Base-by-base conservation (phyloP, 352 stramenopile genomes). In the Elongisporangium senticosum region DNA sequence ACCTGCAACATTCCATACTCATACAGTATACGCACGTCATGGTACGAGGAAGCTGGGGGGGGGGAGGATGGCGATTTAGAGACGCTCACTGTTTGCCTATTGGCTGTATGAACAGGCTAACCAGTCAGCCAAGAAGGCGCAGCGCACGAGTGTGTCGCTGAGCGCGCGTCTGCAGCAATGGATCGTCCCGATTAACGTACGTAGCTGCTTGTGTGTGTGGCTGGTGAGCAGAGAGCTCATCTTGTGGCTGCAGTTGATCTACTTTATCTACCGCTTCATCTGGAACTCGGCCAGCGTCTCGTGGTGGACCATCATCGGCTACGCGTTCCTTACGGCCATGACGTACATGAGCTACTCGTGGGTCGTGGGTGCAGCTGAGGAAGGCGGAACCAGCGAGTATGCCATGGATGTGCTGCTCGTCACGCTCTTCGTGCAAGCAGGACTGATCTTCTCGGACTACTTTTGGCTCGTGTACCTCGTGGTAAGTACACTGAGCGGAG, bases 331-430 rank as follows among this genome's bases (percentile, higher is more conserved):
- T 21, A 47, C 77, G 1, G 67, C 69, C 22, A 78, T 74, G 28
- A 92, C 84, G 49, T 93, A 95, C 59, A 23, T 89, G 15, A 89
- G 78, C 63, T 93, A 87, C 71, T 84, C 79, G 53, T 93, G 83
- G 86, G 78, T 90, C 23, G 75, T 95, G 22, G 74, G 75, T 23
- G 85, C 86, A 10, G 80, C 79, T 5, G 74, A 93, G 47, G 83
- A 93, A 69, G 86, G 86, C 60, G 83, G 77, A 11, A 77, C 63
- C 28, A 93, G 85, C 78, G 86, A 93, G 85, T 90, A 94, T 51
- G 85, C 82, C 14, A 93, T 96, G 81, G 86, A 96, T 63, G 75
- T 96, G 49, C 61, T 96, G 51, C 67, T 94, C 59, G 59, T 96
- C 55, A 93, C 83, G 54, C 70, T 96, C 23, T 79, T 89, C 50